Evolutionary conservation across 495 filamentous ascomycete species (phyloP), one percentile per base, ranked within the genome.

Genomic region (Tuber microsphaerosporum): DNA sequence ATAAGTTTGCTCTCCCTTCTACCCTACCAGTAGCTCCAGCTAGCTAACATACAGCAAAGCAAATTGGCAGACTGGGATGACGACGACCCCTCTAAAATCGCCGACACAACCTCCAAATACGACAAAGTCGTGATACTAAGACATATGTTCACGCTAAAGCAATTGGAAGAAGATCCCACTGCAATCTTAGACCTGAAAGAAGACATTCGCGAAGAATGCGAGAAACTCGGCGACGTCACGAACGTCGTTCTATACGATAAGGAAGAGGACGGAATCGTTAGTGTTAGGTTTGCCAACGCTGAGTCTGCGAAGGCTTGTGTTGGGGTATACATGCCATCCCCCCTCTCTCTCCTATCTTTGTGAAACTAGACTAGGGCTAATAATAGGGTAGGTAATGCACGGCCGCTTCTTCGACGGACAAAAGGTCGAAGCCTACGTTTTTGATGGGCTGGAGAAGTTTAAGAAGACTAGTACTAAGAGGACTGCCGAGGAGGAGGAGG

Each of bases 61-160:
- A 94, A 94, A 86, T 89, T 97, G 22, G 92, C 92, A 34, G 94
- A 97, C 84, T 98, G 94, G 94, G 89, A 91, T 83, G 94, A 97
- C 78, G 92, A 94, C 76, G 94, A 97, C 75, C 90, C 91, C 44
- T 84, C 86, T 20, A 81, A 83, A 0, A 75, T 88, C 5, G 78
- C 87, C 20, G 88, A 90, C 5, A 89, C 88, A 10, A 88, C 80
- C 73, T 88, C 88, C 69, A 88, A 88, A 77, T 90, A 88, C 79
- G 92, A 93, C 77, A 94, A 93, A 80, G 85, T 92, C 3, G 94
- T 97, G 26, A 90, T 98, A 73, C 84, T 99, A 74, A 92, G 93
- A 81, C 92, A 97, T 83, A 96, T 97, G 93, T 99, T 99, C 83
- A 97, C 93, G 16, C 86, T 96, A 42, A 80, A 91, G 45, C 93